phyloP scores from a whole-genome alignment of 2,329 filamentous ascomycete species.

The Fusarium sambucinum region DNA sequence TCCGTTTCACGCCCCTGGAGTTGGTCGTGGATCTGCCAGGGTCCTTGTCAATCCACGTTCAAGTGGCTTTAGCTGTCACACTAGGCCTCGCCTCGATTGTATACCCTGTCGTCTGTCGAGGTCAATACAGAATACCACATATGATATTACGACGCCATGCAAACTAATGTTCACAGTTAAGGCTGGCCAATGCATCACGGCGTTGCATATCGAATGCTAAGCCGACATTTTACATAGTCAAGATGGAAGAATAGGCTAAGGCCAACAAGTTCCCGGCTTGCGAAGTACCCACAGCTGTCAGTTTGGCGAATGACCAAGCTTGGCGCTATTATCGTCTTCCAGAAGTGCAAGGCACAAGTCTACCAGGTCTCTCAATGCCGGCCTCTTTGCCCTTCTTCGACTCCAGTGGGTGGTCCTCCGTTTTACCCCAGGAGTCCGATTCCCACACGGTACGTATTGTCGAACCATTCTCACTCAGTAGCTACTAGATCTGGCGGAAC shows the following conservation, averaged over 20 bases:
- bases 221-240: slow-evolving; percentile 22
- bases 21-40: slow-evolving; percentile 32
- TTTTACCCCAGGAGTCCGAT: slow-evolving; percentile 48
- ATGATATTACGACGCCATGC: slow-evolving; percentile 14
- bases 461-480: slow-evolving; percentile 43
- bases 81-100: slow-evolving; percentile 38
- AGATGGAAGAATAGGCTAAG: slow-evolving; percentile 18
- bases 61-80: slow-evolving; percentile 33
- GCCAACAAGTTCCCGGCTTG: slow-evolving; percentile 29
- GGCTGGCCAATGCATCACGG: slow-evolving; percentile 23
- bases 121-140: neutral
- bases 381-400: slow-evolving; percentile 32
- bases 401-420: slow-evolving; percentile 37
- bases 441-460: slow-evolving; percentile 39
- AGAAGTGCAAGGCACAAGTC: slow-evolving; percentile 40
- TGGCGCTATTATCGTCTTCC: slow-evolving; percentile 38
- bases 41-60: slow-evolving; percentile 40
- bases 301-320: slow-evolving; percentile 18
- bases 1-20: slow-evolving; percentile 36
- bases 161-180: slow-evolving; percentile 40
- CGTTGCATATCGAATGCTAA: slow-evolving; percentile 23
- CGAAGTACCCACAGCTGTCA: slow-evolving; percentile 22
- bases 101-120: slow-evolving; percentile 9
- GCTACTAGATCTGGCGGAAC: slow-evolving; percentile 20
- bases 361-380: slow-evolving; percentile 32